Evolutionary conservation across 1,284 basidiomycete species (phyloP).

Genomic region (Schizophyllum amplum): DNA sequence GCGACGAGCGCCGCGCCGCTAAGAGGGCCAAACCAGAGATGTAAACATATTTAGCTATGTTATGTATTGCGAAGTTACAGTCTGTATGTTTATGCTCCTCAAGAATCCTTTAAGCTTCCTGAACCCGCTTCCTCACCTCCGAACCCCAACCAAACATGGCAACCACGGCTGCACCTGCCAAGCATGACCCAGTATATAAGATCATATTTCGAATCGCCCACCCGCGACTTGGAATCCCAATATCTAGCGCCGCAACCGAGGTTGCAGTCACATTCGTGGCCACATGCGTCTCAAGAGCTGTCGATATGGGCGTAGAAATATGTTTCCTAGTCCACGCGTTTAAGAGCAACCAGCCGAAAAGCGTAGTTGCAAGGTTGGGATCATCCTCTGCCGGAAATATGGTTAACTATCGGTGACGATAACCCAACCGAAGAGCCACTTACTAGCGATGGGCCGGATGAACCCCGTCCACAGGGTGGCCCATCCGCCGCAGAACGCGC

Average conservation of each 20-base stretch:
- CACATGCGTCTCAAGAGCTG: not conserved
- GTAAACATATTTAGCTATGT: too few species aligned
- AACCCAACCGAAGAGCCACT: not conserved
- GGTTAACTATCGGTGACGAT: not conserved
- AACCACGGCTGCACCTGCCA: constrained; percentile 25
- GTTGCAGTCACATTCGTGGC: not conserved
- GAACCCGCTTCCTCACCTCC: not conserved
- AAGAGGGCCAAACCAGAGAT: too few species aligned
- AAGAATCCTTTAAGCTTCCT: too few species aligned
- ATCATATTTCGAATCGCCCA: constrained; percentile 27
- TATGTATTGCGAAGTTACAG: too few species aligned
- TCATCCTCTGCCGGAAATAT: constrained; percentile 13
- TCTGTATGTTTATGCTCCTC: too few species aligned
- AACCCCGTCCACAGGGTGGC: constrained; percentile 27
- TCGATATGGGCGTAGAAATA: constrained; percentile 27
- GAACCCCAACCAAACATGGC: constrained; percentile 18
- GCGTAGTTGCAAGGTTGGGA: constrained; percentile 23
- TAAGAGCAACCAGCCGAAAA: constrained; percentile 30
- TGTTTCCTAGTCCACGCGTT: constrained; percentile 33
- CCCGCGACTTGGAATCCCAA: constrained; percentile 26
- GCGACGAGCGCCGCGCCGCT: too few species aligned
- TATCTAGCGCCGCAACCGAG: not conserved
- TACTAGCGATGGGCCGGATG: constrained; percentile 23
- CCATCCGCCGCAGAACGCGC: constrained; percentile 29
- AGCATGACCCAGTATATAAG: constrained; percentile 27